Evolutionary conservation across 2,329 filamentous ascomycete genomes (phyloP).

Genomic region (Colletotrichum neosansevieriae): DNA sequence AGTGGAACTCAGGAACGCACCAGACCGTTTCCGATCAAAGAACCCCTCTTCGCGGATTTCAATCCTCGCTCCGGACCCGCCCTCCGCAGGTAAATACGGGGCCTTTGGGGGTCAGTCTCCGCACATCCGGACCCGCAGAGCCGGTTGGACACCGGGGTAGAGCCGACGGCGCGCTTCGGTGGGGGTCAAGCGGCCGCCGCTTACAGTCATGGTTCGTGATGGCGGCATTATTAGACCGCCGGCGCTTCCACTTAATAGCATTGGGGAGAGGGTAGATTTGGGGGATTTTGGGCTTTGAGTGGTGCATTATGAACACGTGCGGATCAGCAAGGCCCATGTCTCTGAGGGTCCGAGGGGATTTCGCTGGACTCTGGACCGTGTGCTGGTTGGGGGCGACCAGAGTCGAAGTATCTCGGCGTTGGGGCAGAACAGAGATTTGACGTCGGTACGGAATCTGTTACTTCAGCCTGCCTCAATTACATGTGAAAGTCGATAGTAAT

Average conservation of each 20-base stretch:
- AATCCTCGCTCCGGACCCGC: conserved; percentile 7
- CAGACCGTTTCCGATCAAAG: conserved; percentile 2
- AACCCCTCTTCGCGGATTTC: not conserved
- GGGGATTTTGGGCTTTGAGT: not conserved
- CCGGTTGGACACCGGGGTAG: conserved; percentile 18
- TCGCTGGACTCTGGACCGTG: no score
- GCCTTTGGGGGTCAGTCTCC: conserved; percentile 29
- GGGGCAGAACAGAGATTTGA: no score
- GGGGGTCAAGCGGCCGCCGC: conserved; percentile 23
- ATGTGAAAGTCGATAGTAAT: no score
- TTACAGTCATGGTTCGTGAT: not conserved
- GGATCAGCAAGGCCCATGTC: no score
- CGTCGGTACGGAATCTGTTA: no score
- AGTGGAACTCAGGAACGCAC: not conserved
- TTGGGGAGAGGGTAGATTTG: not conserved
- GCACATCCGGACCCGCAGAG: conserved; percentile 26
- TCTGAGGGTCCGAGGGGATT: no score
- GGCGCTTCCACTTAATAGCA: not conserved
- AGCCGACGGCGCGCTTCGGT: conserved; percentile 11
- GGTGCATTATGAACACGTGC: no score
- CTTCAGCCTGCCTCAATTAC: no score
- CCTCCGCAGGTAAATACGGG: not conserved
- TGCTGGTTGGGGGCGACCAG: no score
- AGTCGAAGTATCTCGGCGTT: no score
- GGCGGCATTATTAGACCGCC: not conserved